These are phyloP conservation scores for Hysterium pulicare DNA, from an alignment of 2,329 filamentous ascomycete species.

Conservation along the genomic window DNA sequence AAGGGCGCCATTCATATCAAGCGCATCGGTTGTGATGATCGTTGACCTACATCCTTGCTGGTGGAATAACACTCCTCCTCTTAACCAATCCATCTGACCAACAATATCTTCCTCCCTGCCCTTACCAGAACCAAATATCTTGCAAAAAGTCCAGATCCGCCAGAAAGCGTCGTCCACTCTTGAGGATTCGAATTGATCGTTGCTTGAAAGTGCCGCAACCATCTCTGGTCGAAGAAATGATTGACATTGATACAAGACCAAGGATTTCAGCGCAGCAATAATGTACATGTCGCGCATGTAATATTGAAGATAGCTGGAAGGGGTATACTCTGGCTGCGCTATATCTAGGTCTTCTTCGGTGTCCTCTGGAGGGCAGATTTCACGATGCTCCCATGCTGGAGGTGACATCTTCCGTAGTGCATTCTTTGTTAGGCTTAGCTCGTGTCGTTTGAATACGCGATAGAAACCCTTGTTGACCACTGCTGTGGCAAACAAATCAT, in stretches of 20 bases:
- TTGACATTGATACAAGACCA: constrained; percentile 54
- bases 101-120: constrained; percentile 57
- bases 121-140: constrained; percentile 59
- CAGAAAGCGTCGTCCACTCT: constrained; percentile 61
- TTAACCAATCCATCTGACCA: constrained; percentile 62
- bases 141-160: constrained; percentile 65
- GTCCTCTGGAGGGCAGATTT: constrained; percentile 53
- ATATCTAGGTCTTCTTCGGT: constrained; percentile 40
- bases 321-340: constrained; percentile 52
- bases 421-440: constrained; percentile 52
- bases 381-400: constrained; percentile 58
- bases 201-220: constrained; percentile 50
- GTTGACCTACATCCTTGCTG: constrained; percentile 45
- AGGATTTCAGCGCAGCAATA: constrained; percentile 52
- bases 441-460: constrained; percentile 55
- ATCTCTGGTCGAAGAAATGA: constrained; percentile 57
- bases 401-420: constrained; percentile 53
- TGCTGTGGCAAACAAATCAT: constrained; percentile 55
- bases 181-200: constrained; percentile 43
- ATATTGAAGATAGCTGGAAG: constrained; percentile 50
- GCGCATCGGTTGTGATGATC: constrained; percentile 47
- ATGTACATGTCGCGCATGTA: constrained; percentile 53
- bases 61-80: constrained; percentile 53
- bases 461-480: constrained; percentile 57
- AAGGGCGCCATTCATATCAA: constrained; percentile 52